A percentile compares a stretch with the other conserved stretches of the same genome.
Conservation (phyloP, 495 filamentous ascomycete species). For the Penicillium steckii region DNA sequence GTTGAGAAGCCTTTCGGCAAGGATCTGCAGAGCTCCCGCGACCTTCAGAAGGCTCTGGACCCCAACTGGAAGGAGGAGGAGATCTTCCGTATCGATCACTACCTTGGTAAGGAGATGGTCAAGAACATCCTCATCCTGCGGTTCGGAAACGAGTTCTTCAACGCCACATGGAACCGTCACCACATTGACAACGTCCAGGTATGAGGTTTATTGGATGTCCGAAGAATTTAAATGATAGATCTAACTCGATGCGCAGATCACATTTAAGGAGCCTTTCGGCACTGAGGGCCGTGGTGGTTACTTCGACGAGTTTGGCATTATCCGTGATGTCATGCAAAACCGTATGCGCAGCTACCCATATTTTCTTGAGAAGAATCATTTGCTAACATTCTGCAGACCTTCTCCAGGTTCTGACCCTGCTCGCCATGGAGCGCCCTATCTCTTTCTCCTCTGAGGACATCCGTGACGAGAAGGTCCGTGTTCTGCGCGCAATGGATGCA, state of each 20-base stretch:
- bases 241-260: conserved; percentile 56
- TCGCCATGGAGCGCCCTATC: conserved; percentile 98
- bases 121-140: conserved; percentile 99
- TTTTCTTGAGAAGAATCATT: too few species aligned
- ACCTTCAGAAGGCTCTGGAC: conserved; percentile 90
- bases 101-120: conserved; percentile 99
- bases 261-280: conserved; percentile 99
- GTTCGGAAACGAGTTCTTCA: conserved; percentile 99
- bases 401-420: conserved; percentile 90
- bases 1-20: conserved; percentile 99
- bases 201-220: conserved; percentile 4
- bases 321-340: conserved; percentile 98
- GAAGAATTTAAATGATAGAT: background rate
- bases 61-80: conserved; percentile 99
- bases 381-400: conserved; percentile 57
- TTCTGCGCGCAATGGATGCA: conserved; percentile 86
- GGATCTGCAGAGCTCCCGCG: conserved; percentile 89
- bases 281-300: conserved; percentile 99
- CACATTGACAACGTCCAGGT: conserved; percentile 96
- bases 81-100: conserved; percentile 99
- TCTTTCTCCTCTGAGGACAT: conserved; percentile 99
- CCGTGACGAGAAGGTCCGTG: conserved; percentile 96
- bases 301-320: conserved; percentile 99
- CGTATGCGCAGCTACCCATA: conserved; percentile 43
- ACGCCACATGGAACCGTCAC: conserved; percentile 97